Conservation (phyloP, 108 stramenopile species). For the Epipyxis sp. region DNA sequence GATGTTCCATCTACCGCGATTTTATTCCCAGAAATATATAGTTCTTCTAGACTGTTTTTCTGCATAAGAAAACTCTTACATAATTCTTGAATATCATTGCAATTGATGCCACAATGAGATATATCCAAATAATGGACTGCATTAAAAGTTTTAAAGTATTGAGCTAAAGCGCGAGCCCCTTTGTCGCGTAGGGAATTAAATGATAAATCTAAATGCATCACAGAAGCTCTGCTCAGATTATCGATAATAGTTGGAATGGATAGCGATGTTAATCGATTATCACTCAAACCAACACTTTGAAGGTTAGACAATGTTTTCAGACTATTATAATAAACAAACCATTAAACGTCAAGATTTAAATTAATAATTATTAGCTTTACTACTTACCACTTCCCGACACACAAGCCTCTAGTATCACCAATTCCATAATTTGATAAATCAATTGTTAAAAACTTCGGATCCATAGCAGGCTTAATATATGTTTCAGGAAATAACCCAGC, state of each 20-base stretch:
- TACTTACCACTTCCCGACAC: constrained; percentile 28
- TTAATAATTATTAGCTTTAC: neutral
- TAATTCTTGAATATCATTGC: neutral
- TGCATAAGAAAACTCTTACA: neutral
- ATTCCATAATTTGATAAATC: constrained; percentile 13
- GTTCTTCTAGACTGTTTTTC: neutral
- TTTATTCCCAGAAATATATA: constrained; percentile 16
- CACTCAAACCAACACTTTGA: constrained; percentile 27
- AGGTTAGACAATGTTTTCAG: neutral
- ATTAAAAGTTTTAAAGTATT: neutral
- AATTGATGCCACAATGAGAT: neutral
- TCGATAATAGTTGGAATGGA: constrained; percentile 2
- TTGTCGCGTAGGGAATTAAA: neutral
- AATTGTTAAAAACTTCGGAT: neutral
- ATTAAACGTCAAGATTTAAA: neutral
- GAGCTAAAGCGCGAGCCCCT: neutral
- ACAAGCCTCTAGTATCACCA: constrained; percentile 8
- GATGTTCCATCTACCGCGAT: neutral
- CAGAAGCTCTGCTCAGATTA: neutral
- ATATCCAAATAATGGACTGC: constrained; percentile 1
- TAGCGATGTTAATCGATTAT: constrained; percentile 11
- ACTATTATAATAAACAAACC: neutral
- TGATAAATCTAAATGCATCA: constrained; percentile 18
- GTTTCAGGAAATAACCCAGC: constrained; percentile 20
- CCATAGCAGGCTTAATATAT: neutral